Percentiles rank a stretch among this genome's conserved stretches.
These are phyloP conservation scores for Aphanomyces invadans DNA, from an alignment of 352 stramenopile species.

Conservation along the genomic window DNA sequence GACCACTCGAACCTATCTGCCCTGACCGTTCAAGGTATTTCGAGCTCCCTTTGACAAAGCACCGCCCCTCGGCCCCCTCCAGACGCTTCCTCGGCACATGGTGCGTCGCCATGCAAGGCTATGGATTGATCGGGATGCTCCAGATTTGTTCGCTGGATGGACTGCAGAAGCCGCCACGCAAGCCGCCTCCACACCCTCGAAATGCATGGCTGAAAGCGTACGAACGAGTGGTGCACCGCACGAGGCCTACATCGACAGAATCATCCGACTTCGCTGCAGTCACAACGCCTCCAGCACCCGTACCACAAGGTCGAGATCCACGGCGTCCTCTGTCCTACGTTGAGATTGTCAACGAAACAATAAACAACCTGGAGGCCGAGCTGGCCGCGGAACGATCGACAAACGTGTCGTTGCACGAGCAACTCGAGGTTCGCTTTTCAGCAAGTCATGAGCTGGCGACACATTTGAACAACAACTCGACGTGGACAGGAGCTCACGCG, in stretches of 20 bases:
- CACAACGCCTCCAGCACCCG: too few relatives aligned
- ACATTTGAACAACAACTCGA: too few relatives aligned
- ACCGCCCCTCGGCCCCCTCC: not conserved
- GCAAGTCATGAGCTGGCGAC: not conserved
- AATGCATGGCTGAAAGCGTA: conserved; percentile 14
- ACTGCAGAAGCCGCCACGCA: not conserved
- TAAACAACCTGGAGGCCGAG: not conserved
- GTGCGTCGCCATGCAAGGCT: not conserved
- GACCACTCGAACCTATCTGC: too few relatives aligned
- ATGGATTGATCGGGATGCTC: not conserved
- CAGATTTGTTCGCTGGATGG: conserved; percentile 11
- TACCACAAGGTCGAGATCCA: not conserved
- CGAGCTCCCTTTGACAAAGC: conserved; percentile 17
- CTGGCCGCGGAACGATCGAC: not conserved
- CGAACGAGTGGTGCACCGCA: conserved; percentile 7
- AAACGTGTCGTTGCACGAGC: not conserved
- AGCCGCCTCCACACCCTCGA: not conserved
- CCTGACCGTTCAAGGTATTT: too few relatives aligned
- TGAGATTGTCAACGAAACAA: conserved; percentile 22
- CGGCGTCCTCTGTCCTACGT: conserved; percentile 16
- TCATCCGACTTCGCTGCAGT: not conserved
- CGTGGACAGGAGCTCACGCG: conserved; percentile 12
- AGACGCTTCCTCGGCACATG: conserved; percentile 20
- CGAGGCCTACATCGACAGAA: not conserved
- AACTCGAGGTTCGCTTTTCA: conserved; percentile 3